Base-by-base conservation (phyloP, 2,329 filamentous ascomycete genomes). In the Paradendryphiella salina region DNA sequence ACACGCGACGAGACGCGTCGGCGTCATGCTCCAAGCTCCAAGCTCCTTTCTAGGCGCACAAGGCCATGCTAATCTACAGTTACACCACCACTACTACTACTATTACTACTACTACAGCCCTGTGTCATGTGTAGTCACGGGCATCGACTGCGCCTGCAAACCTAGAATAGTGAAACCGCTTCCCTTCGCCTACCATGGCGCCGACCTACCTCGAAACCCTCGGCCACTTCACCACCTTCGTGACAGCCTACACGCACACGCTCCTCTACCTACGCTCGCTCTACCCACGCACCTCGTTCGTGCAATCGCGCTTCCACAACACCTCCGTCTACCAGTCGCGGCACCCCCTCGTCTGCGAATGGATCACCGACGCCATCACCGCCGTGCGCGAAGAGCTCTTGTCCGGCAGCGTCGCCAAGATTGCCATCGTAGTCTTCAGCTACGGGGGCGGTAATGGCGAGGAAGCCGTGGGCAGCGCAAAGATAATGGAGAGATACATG, bases 301-400 rank as follows among this genome's bases (percentile, higher is more conserved):
- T 93, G 50, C 84, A 87, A 34, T 83, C 87, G 32, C 84, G 87
- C 57, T 90, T 89, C 64, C 92, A 92, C 79, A 91, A 93, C 75
- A 85, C 90, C 51, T 82, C 90, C 23, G 87, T 95, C 37, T 87
- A 88, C 64, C 91, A 96, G 71, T 93, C 85, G 53, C 87, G 91
- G 50, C 91, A 96, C 73, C 90, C 92, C 0, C 83, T 84, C 62
- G 88, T 96, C 58, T 95, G 90, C 79, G 78, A 84, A 64, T 96
- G 92, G 88, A 85, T 96, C 73, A 83, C 81, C 67, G 88, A 94
- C 70, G 90, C 91, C 59, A 83, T 94, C 34, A 77, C 85, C 56
- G 87, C 90, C 29, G 82, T 91, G 17, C 80, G 83, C 52, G 79
- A 77, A 3, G 87, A 95, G 75, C 79, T 96, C 29, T 80, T 88